Evolutionary conservation across 2,329 filamentous ascomycete species (phyloP).

Genomic region (Colletotrichum lindemuthianum): DNA sequence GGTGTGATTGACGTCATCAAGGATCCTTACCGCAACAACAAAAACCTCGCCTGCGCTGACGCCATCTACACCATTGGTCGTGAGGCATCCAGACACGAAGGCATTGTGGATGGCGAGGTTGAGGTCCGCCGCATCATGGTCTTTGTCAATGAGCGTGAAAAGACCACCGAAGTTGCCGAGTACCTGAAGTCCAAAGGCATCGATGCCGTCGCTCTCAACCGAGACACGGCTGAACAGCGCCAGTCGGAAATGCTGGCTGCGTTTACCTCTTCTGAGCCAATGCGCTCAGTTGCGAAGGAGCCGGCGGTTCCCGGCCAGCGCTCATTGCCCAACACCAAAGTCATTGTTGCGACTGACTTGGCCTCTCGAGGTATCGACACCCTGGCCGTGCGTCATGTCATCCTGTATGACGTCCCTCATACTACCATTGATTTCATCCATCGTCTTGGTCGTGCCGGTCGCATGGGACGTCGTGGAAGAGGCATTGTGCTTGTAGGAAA

Average conservation of each 20-base stretch:
- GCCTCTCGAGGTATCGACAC: constrained; percentile 96
- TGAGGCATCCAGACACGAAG: constrained; percentile 70
- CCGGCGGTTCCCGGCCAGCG: constrained; percentile 52
- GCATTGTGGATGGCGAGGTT: constrained; percentile 62
- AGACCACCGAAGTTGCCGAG: constrained; percentile 80
- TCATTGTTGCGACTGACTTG: constrained; percentile 93
- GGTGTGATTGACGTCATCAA: constrained; percentile 92
- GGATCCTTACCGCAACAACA: constrained; percentile 94
- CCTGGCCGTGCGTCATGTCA: constrained; percentile 86
- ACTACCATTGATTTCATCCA: constrained; percentile 99
- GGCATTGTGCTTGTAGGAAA: constrained; percentile 92
- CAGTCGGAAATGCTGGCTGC: constrained; percentile 79
- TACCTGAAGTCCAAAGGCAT: constrained; percentile 89
- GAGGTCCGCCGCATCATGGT: constrained; percentile 89
- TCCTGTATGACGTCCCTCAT: constrained; percentile 97
- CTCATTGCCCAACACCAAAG: constrained; percentile 80
- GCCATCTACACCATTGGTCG: constrained; percentile 94
- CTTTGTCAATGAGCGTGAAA: constrained; percentile 96
- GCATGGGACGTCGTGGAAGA: constrained; percentile 90
- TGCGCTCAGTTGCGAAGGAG: constrained; percentile 44
- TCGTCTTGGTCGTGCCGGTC: constrained; percentile 87
- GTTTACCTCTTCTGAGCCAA: constrained; percentile 70
- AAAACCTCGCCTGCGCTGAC: constrained; percentile 91
- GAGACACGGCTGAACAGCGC: constrained; percentile 83
- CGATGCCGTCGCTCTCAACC: constrained; percentile 84